These are phyloP conservation scores for Colletotrichum abscissum DNA, from an alignment of 2,329 filamentous ascomycete species.

Conservation along the genomic window DNA sequence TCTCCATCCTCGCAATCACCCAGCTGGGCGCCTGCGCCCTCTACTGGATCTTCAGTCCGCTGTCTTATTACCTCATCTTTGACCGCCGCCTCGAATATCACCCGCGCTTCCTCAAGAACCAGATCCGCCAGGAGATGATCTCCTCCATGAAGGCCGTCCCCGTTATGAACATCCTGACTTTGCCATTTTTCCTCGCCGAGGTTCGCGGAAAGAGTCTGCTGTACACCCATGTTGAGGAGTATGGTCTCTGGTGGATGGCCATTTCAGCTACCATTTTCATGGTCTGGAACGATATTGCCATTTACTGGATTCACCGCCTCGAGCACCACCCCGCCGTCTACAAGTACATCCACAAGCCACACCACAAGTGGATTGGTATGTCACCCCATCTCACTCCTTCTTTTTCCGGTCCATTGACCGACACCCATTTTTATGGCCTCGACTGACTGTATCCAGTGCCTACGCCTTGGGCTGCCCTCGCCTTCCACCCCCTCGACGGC, in stretches of 20 bases:
- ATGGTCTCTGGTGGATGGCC: conserved; percentile 52
- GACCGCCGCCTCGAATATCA: conserved; percentile 58
- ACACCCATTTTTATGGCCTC: not conserved
- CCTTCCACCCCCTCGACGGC: conserved; percentile 59
- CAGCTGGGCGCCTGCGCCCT: conserved; percentile 48
- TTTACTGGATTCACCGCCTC: conserved; percentile 60
- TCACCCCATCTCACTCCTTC: conserved; percentile 1
- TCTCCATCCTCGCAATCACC: conserved; percentile 51
- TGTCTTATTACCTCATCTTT: conserved; percentile 78
- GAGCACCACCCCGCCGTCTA: conserved; percentile 58
- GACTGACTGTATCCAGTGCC: conserved; percentile 47
- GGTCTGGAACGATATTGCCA: conserved; percentile 57
- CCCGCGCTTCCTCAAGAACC: conserved; percentile 60
- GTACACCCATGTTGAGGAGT: conserved; percentile 51
- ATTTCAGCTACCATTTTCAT: conserved; percentile 54
- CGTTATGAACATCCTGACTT: conserved; percentile 56
- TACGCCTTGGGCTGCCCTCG: conserved; percentile 58
- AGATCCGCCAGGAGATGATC: conserved; percentile 55
- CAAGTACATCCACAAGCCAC: conserved; percentile 60
- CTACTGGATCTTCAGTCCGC: conserved; percentile 76
- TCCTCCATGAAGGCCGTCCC: conserved; percentile 56
- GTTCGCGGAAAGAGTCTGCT: conserved; percentile 58
- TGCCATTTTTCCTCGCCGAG: conserved; percentile 58
- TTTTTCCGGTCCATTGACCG: not conserved
- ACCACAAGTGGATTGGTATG: conserved; percentile 61